A percentile compares a stretch with the other conserved stretches of the same genome.
These are phyloP conservation scores for Phytophthora kernoviae DNA, from an alignment of 352 stramenopile species.

Conservation along the genomic window DNA sequence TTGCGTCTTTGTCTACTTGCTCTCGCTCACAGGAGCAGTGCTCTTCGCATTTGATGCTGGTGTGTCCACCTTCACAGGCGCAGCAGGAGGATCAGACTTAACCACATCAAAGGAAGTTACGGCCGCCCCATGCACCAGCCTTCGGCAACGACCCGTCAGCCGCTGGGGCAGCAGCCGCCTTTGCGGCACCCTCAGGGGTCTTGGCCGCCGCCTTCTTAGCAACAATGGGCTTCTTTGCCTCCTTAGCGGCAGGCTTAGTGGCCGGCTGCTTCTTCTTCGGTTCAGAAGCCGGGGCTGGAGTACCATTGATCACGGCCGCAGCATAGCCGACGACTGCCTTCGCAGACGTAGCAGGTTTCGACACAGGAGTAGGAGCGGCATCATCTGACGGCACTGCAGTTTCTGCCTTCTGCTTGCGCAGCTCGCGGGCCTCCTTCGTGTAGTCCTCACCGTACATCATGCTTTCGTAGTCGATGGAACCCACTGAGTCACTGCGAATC, in stretches of 20 bases:
- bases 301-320: slow-evolving; percentile 80
- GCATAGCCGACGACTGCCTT: slow-evolving; percentile 72
- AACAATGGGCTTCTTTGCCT: slow-evolving; percentile 41
- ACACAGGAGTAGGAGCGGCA: slow-evolving; percentile 16
- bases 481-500: slow-evolving; percentile 87
- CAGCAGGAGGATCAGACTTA: slow-evolving; percentile 67
- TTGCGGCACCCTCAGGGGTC: slow-evolving; percentile 25
- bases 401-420: slow-evolving; percentile 52
- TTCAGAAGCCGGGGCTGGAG: slow-evolving; percentile 46
- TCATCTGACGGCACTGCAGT: slow-evolving; percentile 12
- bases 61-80: slow-evolving; percentile 37
- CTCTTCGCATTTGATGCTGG: slow-evolving; percentile 20
- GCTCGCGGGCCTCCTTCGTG: slow-evolving; percentile 83
- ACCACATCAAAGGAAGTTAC: slow-evolving; percentile 85
- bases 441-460: slow-evolving; percentile 92
- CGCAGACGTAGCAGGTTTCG: slow-evolving; percentile 19
- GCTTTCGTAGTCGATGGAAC: slow-evolving; percentile 89
- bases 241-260: slow-evolving; percentile 40
- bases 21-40: slow-evolving; percentile 42
- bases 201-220: slow-evolving; percentile 49
- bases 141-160: slow-evolving; percentile 61
- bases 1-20: slow-evolving; percentile 41
- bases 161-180: slow-evolving; percentile 23
- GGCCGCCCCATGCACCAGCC: slow-evolving; percentile 76
- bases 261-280: slow-evolving; percentile 59